phyloP scores from a whole-genome alignment of 768 basidiomycete species.

The Calocera viscosa region DNA sequence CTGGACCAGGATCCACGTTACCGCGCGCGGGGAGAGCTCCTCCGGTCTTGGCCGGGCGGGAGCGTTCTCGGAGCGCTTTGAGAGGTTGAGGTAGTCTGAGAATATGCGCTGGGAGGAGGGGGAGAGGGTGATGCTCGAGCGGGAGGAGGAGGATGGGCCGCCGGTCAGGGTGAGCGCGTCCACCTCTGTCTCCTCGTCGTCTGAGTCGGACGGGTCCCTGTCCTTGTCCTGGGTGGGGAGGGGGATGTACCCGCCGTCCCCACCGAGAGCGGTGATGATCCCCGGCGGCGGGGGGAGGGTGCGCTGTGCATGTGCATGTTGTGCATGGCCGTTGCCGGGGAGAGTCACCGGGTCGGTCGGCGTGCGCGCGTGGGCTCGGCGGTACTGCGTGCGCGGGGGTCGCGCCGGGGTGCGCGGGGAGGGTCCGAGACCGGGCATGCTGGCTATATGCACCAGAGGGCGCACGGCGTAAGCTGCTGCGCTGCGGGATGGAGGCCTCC shows the following conservation, averaged over 20 bases:
- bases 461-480: no score
- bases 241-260: neutral
- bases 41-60: slow-evolving; percentile 3
- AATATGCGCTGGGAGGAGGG: neutral
- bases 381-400: no score
- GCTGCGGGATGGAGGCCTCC: no score
- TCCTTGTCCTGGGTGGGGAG: neutral
- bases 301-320: no score
- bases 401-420: no score
- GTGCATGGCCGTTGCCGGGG: neutral
- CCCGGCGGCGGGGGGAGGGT: neutral
- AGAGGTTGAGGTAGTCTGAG: neutral
- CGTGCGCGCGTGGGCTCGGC: neutral
- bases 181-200: neutral
- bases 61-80: neutral
- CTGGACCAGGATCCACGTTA: neutral
- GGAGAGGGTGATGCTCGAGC: neutral
- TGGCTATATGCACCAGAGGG: no score
- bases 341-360: neutral
- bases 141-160: neutral
- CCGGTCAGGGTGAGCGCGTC: neutral
- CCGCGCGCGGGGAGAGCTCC: neutral
- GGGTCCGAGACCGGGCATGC: no score
- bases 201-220: neutral
- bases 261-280: neutral